Evolutionary conservation across 495 filamentous ascomycete species (phyloP), one percentile per base, ranked within the genome.

Genomic region (Hypoxylon lienhwacheense): DNA sequence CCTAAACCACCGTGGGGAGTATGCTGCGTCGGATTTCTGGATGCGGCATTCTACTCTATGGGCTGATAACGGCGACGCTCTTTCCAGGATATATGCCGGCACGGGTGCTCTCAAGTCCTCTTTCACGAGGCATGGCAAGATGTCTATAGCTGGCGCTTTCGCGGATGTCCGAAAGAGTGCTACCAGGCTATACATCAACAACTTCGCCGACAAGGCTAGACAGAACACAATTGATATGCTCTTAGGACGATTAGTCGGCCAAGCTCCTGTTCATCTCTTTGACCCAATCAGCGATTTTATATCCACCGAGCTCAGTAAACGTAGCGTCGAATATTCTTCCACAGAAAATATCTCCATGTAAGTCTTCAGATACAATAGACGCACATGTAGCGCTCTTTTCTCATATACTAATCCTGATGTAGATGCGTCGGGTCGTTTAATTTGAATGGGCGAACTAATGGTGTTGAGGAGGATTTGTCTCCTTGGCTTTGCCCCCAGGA

Each of bases 11-110:
- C 80, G 85, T 59, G 79, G 77, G 5, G 80, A 87, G 60, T 71
- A 59, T 43, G 80, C 88, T 1, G 76, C 76, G 24, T 78, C 85
- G 1, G 93, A 97, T 63, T 87, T 97, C 59, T 92, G 91, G 83
- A 83, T 88, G 67, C 77, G 90, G 25, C 93, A 98, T 71, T 90
- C 89, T 21, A 90, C 80, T 50, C 75, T 98, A 1, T 98, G 93
- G 93, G 93, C 93, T n/a, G 93, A 98, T 67, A 97, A 97, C 73
- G 93, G 93, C 21, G 93, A 98, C 75, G 84, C 90, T 10, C 72
- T 98, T 17, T 96, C 91, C 1, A 88, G 89, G 63, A 97, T 97
- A 14, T 98, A 98, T 68, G 95, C 93, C 6, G 93, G 93, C 25
- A 98, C 93, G 6, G 93, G 95, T 1, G 93, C 93, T 40, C 73